Conservation (phyloP, 371 early-diverging fungal species). For the Mortierella sp. region DNA sequence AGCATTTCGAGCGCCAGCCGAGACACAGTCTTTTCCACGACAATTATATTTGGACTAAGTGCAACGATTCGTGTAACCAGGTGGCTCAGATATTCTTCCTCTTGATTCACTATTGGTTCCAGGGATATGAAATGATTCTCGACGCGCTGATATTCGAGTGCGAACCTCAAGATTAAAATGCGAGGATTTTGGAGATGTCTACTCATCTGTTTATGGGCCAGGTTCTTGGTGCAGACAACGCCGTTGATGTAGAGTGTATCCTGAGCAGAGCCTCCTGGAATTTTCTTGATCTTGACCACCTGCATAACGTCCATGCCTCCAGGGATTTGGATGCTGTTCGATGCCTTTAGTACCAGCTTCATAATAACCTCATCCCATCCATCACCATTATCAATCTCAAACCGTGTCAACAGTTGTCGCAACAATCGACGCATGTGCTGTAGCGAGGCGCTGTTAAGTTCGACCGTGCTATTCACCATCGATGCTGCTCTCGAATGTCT, state of each 20-base stretch:
- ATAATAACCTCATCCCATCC: slow-evolving; percentile 85
- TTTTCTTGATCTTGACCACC: slow-evolving; percentile 92
- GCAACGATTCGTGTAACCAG: slow-evolving; percentile 82
- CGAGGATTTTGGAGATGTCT: slow-evolving; percentile 74
- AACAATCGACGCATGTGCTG: slow-evolving; percentile 76
- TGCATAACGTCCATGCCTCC: slow-evolving; percentile 90
- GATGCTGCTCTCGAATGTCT: slow-evolving; percentile 63
- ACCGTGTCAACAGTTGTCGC: slow-evolving; percentile 62
- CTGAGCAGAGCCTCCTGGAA: slow-evolving; percentile 85
- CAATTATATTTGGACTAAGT: slow-evolving; percentile 82
- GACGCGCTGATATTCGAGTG: slow-evolving; percentile 87
- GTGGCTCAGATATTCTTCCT: slow-evolving; percentile 83
- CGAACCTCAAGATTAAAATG: slow-evolving; percentile 87
- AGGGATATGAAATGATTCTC: slow-evolving; percentile 86
- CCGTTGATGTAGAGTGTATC: slow-evolving; percentile 87
- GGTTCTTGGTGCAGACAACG: slow-evolving; percentile 88
- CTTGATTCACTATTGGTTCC: slow-evolving; percentile 86
- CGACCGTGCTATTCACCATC: slow-evolving; percentile 66
- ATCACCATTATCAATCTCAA: slow-evolving; percentile 48
- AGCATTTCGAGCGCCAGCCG: slow-evolving; percentile 86
- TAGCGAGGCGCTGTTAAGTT: slow-evolving; percentile 76
- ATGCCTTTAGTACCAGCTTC: slow-evolving; percentile 72
- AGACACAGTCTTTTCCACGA: slow-evolving; percentile 83
- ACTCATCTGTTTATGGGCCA: slow-evolving; percentile 92
- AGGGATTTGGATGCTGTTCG: slow-evolving; percentile 77